These are phyloP conservation scores for Liquidambar formosana DNA, from an alignment of 164 flowering plant genomes.

Conservation along the genomic window DNA sequence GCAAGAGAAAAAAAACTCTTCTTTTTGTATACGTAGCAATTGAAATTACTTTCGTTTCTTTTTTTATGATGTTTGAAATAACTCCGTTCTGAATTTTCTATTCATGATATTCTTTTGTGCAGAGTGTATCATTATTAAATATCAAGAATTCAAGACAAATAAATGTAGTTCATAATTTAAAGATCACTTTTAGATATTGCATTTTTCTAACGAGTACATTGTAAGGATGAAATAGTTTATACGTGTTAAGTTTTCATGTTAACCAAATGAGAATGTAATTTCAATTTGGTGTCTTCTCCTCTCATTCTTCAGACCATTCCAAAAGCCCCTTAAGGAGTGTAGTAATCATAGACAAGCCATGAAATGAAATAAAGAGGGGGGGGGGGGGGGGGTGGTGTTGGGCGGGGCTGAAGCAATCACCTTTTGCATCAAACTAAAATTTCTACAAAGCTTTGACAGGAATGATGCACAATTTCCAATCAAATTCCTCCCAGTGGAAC, in stretches of 20 bases:
- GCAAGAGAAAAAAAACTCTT: neutral
- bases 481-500: slow-evolving; percentile 56
- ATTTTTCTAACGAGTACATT: no score
- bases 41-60: neutral
- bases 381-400: no score
- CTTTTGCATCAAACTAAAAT: slow-evolving; percentile 83
- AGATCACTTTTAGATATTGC: no score
- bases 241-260: no score
- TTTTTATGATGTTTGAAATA: neutral
- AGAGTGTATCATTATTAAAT: no score
- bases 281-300: no score
- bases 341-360: neutral
- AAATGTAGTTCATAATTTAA: no score
- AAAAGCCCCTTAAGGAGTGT: neutral
- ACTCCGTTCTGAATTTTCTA: neutral
- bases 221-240: no score
- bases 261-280: no score
- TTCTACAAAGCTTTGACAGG: slow-evolving; percentile 84
- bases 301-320: neutral
- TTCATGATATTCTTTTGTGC: neutral
- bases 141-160: no score
- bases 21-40: neutral
- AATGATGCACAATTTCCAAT: slow-evolving; percentile 81
- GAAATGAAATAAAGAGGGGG: neutral
- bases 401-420: slow-evolving; percentile 31